Conservation (phyloP, 2,329 filamentous ascomycete species). For the Pseudogymnoascus sp. region DNA sequence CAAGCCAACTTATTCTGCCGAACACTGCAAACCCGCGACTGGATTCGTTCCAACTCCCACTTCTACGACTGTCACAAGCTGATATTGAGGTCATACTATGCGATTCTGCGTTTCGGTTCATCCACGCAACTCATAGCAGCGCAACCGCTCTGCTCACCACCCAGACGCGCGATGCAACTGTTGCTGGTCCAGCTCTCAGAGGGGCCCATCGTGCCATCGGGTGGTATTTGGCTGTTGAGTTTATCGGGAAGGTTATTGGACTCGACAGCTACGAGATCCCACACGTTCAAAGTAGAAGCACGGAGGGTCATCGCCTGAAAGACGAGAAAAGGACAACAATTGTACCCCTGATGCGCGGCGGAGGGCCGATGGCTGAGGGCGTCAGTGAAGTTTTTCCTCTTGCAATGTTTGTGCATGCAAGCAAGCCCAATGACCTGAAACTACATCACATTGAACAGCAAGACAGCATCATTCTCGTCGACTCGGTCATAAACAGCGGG, state of each 20-base stretch:
- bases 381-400: slow-evolving; percentile 45
- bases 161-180: slow-evolving; percentile 42
- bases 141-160: slow-evolving; percentile 46
- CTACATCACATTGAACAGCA: slow-evolving; percentile 34
- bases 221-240: slow-evolving; percentile 45
- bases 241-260: slow-evolving; percentile 41
- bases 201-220: slow-evolving; percentile 44
- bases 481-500: slow-evolving; percentile 55
- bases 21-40: slow-evolving; percentile 34
- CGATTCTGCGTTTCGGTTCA: slow-evolving; percentile 22
- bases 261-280: slow-evolving; percentile 41
- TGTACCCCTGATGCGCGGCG: slow-evolving; percentile 55
- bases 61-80: slow-evolving; percentile 28
- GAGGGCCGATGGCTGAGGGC: slow-evolving; percentile 54
- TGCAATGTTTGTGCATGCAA: slow-evolving; percentile 46
- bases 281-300: slow-evolving; percentile 44
- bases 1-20: slow-evolving; percentile 43
- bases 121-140: slow-evolving; percentile 38
- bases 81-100: not conserved
- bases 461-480: slow-evolving; percentile 45
- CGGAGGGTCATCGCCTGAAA: slow-evolving; percentile 39
- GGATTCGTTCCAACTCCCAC: slow-evolving; percentile 36
- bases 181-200: slow-evolving; percentile 40
- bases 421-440: slow-evolving; percentile 35
- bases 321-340: slow-evolving; percentile 46